Base-by-base conservation (phyloP, 306 rosid species). In the Oemleria cerasiformis region DNA sequence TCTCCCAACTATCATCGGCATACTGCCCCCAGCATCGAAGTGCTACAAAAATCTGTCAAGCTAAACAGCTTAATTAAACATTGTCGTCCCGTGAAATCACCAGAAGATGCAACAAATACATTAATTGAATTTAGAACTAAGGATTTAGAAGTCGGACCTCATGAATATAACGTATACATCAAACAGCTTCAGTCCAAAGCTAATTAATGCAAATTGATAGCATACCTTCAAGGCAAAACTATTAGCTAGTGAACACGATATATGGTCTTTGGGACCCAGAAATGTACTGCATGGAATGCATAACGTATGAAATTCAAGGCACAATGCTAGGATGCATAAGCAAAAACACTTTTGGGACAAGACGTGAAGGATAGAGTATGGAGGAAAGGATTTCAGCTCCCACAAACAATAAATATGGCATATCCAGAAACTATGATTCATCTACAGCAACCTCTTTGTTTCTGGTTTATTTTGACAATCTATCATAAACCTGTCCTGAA, bases 1-100 rank as follows among this genome's bases (percentile, higher is more conserved):
- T 86, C 92, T 88, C 84, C 92, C 68, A 81, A 86, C 89, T 86
- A 84, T 88, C 77, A 84, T 83, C 90, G 65, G 97, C 97, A 93
- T 90, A 86, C 92, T 93, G 82, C 88, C 82, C 90, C 80, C 87
- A 80, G 92, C 96, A 86, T 88, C 80, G 81, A 79, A 83, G 81
- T 68, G 66, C 81, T 80, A 81, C 48, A 77, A 71, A 79, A 79
- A 69, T 82, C 78, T 81, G 69, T 65, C 53, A 67, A 70, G 82
- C 87, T 70, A 79, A 73, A 80, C 90, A 77, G 84, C 75, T 82
- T 64, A 77, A 67, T 62, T 69, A 67, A 65, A 73, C 53, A 71
- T 55, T 55, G 61, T 73, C 74, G 39, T 77, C 75, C 73, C 17
- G 55, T 79, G 62, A 84, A 58, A 67, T 40, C 21, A 77, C 63